Evolutionary conservation across 164 flowering plant genomes (phyloP).

Genomic region (Platanus orientalis): DNA sequence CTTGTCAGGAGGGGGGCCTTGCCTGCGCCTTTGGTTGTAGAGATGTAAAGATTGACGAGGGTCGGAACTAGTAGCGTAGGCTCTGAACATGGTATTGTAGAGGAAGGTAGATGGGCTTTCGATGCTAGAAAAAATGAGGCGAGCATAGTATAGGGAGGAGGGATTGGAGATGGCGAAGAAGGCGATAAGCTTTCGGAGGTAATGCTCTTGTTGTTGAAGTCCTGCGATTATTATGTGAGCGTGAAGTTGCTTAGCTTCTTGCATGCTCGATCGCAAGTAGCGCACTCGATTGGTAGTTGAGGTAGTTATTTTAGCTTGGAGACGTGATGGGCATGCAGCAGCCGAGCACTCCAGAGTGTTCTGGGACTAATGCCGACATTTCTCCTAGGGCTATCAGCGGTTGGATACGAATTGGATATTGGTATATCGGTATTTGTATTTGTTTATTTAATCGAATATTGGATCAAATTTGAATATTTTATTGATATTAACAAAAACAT

Average conservation of each 20-base stretch:
- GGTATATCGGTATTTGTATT: too few species aligned
- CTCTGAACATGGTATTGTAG: slow-evolving; percentile 28
- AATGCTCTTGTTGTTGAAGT: slow-evolving; percentile 18
- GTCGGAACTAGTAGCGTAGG: slow-evolving; percentile 14
- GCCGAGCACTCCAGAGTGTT: too few species aligned
- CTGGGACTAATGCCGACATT: too few species aligned
- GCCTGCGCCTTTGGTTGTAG: slow-evolving; percentile 19
- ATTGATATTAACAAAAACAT: too few species aligned
- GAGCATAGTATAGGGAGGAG: slow-evolving; percentile 22
- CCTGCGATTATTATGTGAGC: slow-evolving; percentile 23
- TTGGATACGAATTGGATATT: too few species aligned
- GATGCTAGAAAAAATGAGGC: slow-evolving; percentile 17
- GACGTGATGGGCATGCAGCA: too few species aligned
- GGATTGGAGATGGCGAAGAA: slow-evolving; percentile 16
- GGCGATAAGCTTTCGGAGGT: slow-evolving; percentile 24
- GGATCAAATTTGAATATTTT: too few species aligned
- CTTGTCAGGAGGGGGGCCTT: slow-evolving; percentile 18
- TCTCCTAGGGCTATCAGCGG: too few species aligned
- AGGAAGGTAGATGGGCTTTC: slow-evolving; percentile 21
- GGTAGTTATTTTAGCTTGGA: too few species aligned
- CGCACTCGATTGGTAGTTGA: too few species aligned
- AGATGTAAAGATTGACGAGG: slow-evolving; percentile 19
- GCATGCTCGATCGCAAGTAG: too few species aligned
- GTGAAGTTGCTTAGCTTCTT: slow-evolving; percentile 22
- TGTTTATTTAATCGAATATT: too few species aligned